Conservation (phyloP, 495 filamentous ascomycete species). For the Talaromyces ruber region DNA sequence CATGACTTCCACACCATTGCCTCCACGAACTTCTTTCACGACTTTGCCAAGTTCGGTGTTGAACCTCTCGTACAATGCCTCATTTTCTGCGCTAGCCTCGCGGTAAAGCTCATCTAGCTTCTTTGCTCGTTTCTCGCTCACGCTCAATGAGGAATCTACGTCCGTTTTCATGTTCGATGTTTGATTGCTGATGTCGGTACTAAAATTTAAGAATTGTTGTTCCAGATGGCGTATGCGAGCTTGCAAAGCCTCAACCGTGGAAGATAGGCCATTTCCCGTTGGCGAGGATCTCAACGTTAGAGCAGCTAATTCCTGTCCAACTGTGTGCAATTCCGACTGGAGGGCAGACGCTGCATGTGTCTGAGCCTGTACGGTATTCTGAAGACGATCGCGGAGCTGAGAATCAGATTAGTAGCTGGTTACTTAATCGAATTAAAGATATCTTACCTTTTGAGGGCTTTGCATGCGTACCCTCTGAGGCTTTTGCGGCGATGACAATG, state of each 20-base stretch:
- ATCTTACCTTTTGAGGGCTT: slow-evolving; percentile 66
- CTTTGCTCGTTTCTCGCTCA: slow-evolving; percentile 68
- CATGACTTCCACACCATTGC: slow-evolving; percentile 67
- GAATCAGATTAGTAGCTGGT: neutral
- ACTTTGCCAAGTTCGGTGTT: slow-evolving; percentile 84
- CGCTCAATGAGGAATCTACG: slow-evolving; percentile 57
- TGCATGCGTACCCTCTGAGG: slow-evolving; percentile 73
- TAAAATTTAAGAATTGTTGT: slow-evolving; percentile 49
- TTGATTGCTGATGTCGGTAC: slow-evolving; percentile 51
- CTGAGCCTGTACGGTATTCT: slow-evolving; percentile 68
- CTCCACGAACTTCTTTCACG: slow-evolving; percentile 60
- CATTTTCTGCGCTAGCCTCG: slow-evolving; percentile 85
- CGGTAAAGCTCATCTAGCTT: slow-evolving; percentile 86
- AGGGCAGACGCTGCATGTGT: slow-evolving; percentile 58
- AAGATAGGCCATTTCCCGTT: slow-evolving; percentile 11
- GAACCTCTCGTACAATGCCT: slow-evolving; percentile 87
- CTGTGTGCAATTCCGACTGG: slow-evolving; percentile 68
- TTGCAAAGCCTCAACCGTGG: slow-evolving; percentile 34
- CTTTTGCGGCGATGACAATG: slow-evolving; percentile 28
- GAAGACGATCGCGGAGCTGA: slow-evolving; percentile 73
- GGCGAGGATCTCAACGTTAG: slow-evolving; percentile 35
- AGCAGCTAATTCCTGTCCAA: slow-evolving; percentile 71
- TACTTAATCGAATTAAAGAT: neutral
- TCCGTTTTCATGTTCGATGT: slow-evolving; percentile 56
- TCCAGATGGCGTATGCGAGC: slow-evolving; percentile 56